phyloP scores from a whole-genome alignment of 768 basidiomycete species.

The Chalciporus pseudorubinellus region DNA sequence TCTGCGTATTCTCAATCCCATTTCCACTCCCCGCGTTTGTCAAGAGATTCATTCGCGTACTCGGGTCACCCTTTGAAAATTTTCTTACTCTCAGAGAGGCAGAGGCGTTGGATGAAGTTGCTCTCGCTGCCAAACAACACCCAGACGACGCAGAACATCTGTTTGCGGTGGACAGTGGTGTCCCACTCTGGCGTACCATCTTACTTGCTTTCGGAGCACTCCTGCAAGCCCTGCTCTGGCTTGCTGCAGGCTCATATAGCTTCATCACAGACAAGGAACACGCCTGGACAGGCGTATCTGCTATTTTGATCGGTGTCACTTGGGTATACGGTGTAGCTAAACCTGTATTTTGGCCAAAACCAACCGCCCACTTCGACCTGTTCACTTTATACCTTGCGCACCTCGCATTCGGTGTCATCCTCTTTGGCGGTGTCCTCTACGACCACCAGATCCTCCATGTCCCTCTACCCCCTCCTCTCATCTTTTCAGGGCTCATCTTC shows the following conservation, averaged over 20 bases:
- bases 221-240: conserved; percentile 55
- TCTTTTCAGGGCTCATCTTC: conserved; percentile 26
- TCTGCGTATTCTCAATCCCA: conserved; percentile 40
- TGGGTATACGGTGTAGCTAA: conserved; percentile 69
- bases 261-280: conserved; percentile 38
- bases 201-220: conserved; percentile 57
- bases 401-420: conserved; percentile 43
- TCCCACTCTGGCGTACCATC: conserved; percentile 60
- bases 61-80: conserved; percentile 30
- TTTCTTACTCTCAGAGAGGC: conserved; percentile 57
- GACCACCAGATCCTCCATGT: conserved; percentile 43
- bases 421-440: conserved; percentile 55
- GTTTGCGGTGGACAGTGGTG: not conserved
- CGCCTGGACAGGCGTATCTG: conserved; percentile 36
- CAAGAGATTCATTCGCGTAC: conserved; percentile 14
- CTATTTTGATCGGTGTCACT: conserved; percentile 48
- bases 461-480: conserved; percentile 37
- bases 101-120: conserved; percentile 41
- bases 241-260: conserved; percentile 55
- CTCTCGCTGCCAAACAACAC: not conserved
- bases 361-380: conserved; percentile 63
- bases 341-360: conserved; percentile 48
- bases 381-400: conserved; percentile 56
- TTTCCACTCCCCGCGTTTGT: conserved; percentile 22
- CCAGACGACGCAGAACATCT: not conserved